phyloP scores from a whole-genome alignment of 345 rosid genomes.

The Arabidopsis arenosa region DNA sequence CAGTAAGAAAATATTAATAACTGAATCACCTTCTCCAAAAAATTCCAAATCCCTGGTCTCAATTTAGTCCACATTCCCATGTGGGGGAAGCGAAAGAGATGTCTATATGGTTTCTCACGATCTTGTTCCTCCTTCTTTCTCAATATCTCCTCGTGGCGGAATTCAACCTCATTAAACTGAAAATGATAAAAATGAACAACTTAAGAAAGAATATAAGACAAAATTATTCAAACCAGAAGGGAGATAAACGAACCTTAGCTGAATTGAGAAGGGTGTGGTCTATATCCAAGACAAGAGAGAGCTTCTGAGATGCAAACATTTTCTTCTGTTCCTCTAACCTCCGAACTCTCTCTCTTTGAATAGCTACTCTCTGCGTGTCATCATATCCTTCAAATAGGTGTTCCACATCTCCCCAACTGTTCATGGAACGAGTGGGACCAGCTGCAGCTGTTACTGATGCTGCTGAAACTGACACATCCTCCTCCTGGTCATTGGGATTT shows the following conservation, averaged over 20 bases:
- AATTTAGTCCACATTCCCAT: slow-evolving; percentile 99
- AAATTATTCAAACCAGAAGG: slow-evolving; percentile 3
- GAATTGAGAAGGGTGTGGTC: slow-evolving; percentile 99
- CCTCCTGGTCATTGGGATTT: slow-evolving; percentile 48
- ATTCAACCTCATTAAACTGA: slow-evolving; percentile 88
- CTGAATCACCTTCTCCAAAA: slow-evolving; percentile 81
- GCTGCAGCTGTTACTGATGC: slow-evolving; percentile 49
- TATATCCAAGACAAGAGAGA: slow-evolving; percentile 94
- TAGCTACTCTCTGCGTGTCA: slow-evolving; percentile 86
- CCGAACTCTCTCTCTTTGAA: slow-evolving; percentile 89
- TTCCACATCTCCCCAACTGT: slow-evolving; percentile 88
- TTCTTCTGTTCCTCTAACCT: slow-evolving; percentile 96
- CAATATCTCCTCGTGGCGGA: slow-evolving; percentile 81
- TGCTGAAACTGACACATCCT: slow-evolving; percentile 43
- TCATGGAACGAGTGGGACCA: slow-evolving; percentile 54
- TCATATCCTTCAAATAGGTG: slow-evolving; percentile 91
- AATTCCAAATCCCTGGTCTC: slow-evolving; percentile 98
- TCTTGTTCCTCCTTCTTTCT: slow-evolving; percentile 96
- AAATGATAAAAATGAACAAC: slow-evolving; percentile 12
- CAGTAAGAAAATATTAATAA: slow-evolving; percentile 12
- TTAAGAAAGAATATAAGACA: not conserved
- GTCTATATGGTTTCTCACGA: slow-evolving; percentile 83
- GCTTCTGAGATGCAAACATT: slow-evolving; percentile 86
- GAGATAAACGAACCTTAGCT: slow-evolving; percentile 68
- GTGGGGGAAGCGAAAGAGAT: slow-evolving; percentile 85